A percentile compares a stretch with the other conserved stretches of the same genome.
phyloP scores from a whole-genome alignment of 805 yeast genomes.

The Candida verbasci region DNA sequence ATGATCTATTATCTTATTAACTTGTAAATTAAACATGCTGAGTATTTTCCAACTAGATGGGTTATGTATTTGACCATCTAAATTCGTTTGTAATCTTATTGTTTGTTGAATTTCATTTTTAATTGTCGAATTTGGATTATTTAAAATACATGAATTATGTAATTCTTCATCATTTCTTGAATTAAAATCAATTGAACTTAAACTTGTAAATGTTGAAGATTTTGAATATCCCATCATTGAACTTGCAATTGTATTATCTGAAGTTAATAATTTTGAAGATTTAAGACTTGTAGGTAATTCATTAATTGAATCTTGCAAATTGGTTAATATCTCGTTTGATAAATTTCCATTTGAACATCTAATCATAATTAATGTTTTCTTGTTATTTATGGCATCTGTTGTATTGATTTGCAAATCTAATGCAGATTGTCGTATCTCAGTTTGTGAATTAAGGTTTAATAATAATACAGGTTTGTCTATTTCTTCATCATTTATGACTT shows the following conservation, averaged over 20 bases:
- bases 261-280: slow-evolving; percentile 13
- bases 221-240: slow-evolving; percentile 31
- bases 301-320: slow-evolving; percentile 25
- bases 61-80: slow-evolving; percentile 24
- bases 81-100: slow-evolving; percentile 35
- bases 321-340: slow-evolving; percentile 19
- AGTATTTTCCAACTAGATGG: slow-evolving; percentile 42
- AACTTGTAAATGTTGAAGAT: slow-evolving; percentile 22
- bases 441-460: slow-evolving; percentile 22
- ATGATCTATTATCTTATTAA: slow-evolving; percentile 26
- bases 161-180: slow-evolving; percentile 7
- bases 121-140: slow-evolving; percentile 4
- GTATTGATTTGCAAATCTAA: slow-evolving; percentile 35
- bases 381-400: slow-evolving; percentile 26
- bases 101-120: slow-evolving; percentile 10
- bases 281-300: slow-evolving; percentile 13
- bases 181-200: slow-evolving; percentile 9
- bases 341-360: slow-evolving; percentile 29
- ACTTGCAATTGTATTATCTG: slow-evolving; percentile 28
- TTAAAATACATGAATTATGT: slow-evolving; percentile 9
- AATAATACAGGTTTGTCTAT: slow-evolving; percentile 35
- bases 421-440: slow-evolving; percentile 31
- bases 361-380: slow-evolving; percentile 25
- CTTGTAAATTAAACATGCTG: slow-evolving; percentile 32
- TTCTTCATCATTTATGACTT: slow-evolving; percentile 22